Evolutionary conservation across 352 stramenopile genomes (phyloP).

Genomic region (Globisporangium abappressorium): DNA sequence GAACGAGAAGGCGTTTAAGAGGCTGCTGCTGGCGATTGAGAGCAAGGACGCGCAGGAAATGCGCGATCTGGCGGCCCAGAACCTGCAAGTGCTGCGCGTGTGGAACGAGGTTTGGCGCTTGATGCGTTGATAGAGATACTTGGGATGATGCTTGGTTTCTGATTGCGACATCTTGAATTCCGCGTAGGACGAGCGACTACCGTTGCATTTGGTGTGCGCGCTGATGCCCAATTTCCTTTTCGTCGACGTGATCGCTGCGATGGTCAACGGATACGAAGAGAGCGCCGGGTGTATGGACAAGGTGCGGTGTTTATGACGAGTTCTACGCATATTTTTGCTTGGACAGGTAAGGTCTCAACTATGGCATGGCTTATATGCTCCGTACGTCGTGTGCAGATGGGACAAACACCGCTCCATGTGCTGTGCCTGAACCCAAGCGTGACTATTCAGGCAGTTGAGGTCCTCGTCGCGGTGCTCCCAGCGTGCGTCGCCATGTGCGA

Average conservation of each 20-base stretch:
- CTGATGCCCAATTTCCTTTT: constrained; percentile 50
- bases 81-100: constrained; percentile 29
- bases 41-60: constrained; percentile 56
- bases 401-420: constrained; percentile 51
- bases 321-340: no score
- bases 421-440: constrained; percentile 46
- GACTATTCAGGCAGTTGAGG: constrained; percentile 35
- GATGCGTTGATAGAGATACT: background rate
- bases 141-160: background rate
- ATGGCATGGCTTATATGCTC: no score
- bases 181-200: constrained; percentile 37
- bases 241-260: constrained; percentile 51
- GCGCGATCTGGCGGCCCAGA: constrained; percentile 29
- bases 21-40: constrained; percentile 33
- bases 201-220: constrained; percentile 53
- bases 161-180: background rate
- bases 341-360: no score
- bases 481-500: constrained; percentile 37
- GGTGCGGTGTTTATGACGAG: constrained; percentile 18
- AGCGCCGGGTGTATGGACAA: constrained; percentile 37
- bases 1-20: constrained; percentile 20
- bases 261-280: constrained; percentile 37
- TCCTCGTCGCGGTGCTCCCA: constrained; percentile 31
- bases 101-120: constrained; percentile 23
- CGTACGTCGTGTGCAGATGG: constrained; percentile 16